Evolutionary conservation across 2,329 filamentous ascomycete genomes (phyloP), one percentile per base, ranked within the genome.

Genomic region (Chalaropsis ovoidea): DNA sequence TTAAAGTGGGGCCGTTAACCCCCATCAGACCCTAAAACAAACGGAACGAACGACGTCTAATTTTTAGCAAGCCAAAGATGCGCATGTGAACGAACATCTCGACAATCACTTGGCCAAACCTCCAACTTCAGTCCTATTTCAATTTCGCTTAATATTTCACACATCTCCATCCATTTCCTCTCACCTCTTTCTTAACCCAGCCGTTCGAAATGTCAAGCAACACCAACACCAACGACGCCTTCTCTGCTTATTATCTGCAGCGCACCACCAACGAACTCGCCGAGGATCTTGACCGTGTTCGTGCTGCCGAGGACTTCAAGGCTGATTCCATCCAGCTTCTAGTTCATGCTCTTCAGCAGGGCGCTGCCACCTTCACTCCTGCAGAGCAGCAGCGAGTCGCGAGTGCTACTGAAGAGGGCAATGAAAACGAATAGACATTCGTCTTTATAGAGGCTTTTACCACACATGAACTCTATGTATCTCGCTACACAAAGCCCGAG

Each of bases 271-370:
- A 79, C 62, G 88, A 91, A 72, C 84, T 92, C 65, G 83, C 85
- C 13, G 86, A 90, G 69, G 88, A 91, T 72, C 79, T 92, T 45
- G 85, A 89, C 75, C 84, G 84, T 73, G 78, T 90, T 68, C 83
- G 88, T 69, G 74, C 71, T 7, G 86, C 88, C 10, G 82, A 84
- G 70, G 88, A 91, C 74, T 92, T 90, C 76, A 85, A 83, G 72
- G 77, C 77, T 67, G 83, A 84, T 63, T 82, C 82, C 2, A 79
- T 90, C 39, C 78, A 80, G 4, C 80, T 89, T 71, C 79, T 91
- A 52, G 80, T 91, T 42, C 78, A 82, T 70, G 86, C 87, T 2
- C 73, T 91, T 69, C 82, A 83, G 75, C 87, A 90, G 71, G 88
- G 88, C 0, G 81, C 81, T 3, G 76, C 75, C 5, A 80, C 86